Conservation (phyloP, 768 basidiomycete species). For the Lanmaoa rubissima region DNA sequence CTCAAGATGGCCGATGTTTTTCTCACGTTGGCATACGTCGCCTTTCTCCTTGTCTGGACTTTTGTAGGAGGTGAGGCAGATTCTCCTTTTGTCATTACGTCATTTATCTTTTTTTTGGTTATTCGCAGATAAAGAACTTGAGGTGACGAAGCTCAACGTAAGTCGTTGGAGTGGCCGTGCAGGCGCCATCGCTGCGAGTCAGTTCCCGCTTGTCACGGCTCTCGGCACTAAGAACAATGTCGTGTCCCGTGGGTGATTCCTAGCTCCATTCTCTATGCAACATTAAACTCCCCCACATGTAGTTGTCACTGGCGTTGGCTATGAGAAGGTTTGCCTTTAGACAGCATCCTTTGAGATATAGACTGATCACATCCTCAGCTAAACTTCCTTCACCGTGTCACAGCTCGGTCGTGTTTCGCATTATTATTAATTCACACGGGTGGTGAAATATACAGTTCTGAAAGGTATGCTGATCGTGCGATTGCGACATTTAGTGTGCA, state of each 20-base stretch:
- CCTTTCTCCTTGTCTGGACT: conserved; percentile 42
- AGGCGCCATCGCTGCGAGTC: conserved; percentile 32
- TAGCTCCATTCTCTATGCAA: not conserved
- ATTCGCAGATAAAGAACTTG: not conserved
- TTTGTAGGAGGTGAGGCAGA: conserved; percentile 44
- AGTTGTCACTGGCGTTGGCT: conserved; percentile 30
- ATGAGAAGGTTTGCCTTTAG: conserved; percentile 24
- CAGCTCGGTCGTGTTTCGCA: conserved; percentile 45
- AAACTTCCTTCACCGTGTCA: conserved; percentile 47
- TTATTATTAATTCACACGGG: conserved; percentile 50
- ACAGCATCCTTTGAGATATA: not conserved
- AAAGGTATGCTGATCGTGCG: conserved; percentile 2
- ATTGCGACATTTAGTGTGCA: not conserved
- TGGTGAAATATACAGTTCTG: conserved; percentile 4
- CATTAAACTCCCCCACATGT: not conserved
- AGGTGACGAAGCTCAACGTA: conserved; percentile 10
- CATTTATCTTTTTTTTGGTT: not conserved
- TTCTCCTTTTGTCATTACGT: not conserved
- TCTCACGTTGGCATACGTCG: conserved; percentile 47
- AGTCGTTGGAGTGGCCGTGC: conserved; percentile 31
- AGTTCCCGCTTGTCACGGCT: conserved; percentile 43
- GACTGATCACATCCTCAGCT: conserved; percentile 27
- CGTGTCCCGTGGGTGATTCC: conserved; percentile 34
- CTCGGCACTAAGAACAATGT: conserved; percentile 52
- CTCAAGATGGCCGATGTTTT: conserved; percentile 43